These are phyloP conservation scores for Sapria himalayana DNA, from an alignment of 345 rosid species.

Conservation along the genomic window DNA sequence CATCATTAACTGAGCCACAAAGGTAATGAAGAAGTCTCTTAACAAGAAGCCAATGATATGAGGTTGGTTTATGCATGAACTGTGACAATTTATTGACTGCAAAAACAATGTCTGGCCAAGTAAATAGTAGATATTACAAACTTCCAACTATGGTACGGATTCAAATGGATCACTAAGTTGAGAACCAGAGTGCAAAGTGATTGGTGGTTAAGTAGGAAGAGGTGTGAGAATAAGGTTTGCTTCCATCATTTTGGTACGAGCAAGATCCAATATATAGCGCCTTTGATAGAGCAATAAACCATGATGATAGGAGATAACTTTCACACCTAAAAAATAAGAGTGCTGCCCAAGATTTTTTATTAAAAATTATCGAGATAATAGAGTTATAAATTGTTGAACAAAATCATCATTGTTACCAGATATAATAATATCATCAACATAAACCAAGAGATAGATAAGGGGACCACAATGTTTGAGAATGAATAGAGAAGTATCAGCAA, in stretches of 20 bases:
- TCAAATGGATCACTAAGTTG: neutral
- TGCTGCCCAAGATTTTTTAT: too few species aligned
- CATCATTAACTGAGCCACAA: too few species aligned
- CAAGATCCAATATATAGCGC: neutral
- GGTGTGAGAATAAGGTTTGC: too few species aligned
- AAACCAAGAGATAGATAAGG: neutral
- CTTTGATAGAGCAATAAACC: neutral
- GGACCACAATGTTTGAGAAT: neutral
- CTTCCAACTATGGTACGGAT: neutral
- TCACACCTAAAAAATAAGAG: neutral
- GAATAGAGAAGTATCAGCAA: too few species aligned
- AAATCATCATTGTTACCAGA: neutral
- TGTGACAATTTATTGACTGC: neutral
- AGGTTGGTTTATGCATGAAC: neutral
- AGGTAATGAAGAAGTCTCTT: neutral
- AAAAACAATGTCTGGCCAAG: neutral
- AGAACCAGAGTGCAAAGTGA: too few species aligned
- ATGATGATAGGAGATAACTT: neutral
- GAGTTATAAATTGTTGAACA: neutral
- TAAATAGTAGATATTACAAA: neutral
- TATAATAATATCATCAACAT: neutral
- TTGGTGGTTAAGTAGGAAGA: too few species aligned
- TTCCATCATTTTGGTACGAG: neutral
- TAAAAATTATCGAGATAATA: neutral
- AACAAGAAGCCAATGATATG: neutral